Evolutionary conservation across 345 rosid genomes (phyloP), one percentile per base, ranked within the genome.

Genomic region (Eutrema japonicum): DNA sequence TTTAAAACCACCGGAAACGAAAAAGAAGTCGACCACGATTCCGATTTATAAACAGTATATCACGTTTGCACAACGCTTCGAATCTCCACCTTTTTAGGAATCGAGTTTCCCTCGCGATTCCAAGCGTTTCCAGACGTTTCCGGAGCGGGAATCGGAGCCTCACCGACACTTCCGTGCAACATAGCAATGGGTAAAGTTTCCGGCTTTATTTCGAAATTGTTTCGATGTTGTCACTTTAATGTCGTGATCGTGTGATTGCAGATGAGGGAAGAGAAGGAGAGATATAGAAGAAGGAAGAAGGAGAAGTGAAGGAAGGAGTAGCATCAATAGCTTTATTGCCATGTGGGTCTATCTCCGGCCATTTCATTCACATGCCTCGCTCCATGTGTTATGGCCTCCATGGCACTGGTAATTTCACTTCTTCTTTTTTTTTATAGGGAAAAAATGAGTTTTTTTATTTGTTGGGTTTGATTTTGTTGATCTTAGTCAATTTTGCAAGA

Each of bases 361-460:
- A 95, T 73, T 95, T 95, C 81, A 76, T 92, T 72, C 89, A 88
- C 7, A 88, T 88, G 78, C 97, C 96, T 52, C 72, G n/a, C 41
- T 89, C 93, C 73, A 75, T 85, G 76, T 95, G 98, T 82, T 91
- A 88, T 59, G 98, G 97, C 37, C 95, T 91, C 76, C 92, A 88
- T 29, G 97, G 96, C 81, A 81, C 89, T 67, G 96, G 97, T 94
- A 76, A 33, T 58, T 48, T 48, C 60, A 36, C 16, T 51, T 32
- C 26, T 1, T 22, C 26, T 1, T 7, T 10, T 22, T 14, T 36
- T 10, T 27, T 2, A 35, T n/a, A 48, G 22, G 18, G 3, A 4
- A 32, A 13, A 35, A 64, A 22, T 0, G 8, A 12, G 26, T 35
- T 1, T 4, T 43, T 45, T 13, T 38, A 6, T 72, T 63, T 63